These are phyloP conservation scores for Yamadazyma triangularis DNA, from an alignment of 1,139 yeast genomes.

Conservation along the genomic window DNA sequence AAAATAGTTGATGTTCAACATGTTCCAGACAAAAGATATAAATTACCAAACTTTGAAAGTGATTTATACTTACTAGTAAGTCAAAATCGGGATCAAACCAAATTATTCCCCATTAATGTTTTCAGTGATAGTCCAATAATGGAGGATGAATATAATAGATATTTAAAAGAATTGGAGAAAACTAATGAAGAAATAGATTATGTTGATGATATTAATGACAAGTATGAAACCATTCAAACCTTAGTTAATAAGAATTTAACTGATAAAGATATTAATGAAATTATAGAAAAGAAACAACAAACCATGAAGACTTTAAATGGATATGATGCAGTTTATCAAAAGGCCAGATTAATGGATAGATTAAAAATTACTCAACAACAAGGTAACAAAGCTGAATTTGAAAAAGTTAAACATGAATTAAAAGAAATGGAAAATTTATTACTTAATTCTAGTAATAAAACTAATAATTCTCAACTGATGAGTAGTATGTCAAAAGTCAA, in stretches of 20 bases:
- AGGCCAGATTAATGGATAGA: conserved; percentile 69
- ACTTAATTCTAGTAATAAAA: conserved; percentile 18
- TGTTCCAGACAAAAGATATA: conserved; percentile 52
- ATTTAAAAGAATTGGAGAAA: conserved; percentile 55
- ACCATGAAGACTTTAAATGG: conserved; percentile 42
- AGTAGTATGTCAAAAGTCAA: conserved; percentile 59
- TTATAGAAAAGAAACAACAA: conserved; percentile 67
- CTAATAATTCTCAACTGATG: conserved; percentile 19
- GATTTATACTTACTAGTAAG: conserved; percentile 62
- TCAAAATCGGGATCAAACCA: conserved; percentile 63
- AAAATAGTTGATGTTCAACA: conserved; percentile 63
- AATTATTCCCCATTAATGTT: conserved; percentile 68
- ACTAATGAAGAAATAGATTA: conserved; percentile 62
- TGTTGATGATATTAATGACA: conserved; percentile 60
- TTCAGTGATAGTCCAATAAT: conserved; percentile 75
- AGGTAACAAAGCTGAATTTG: conserved; percentile 48
- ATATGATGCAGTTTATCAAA: conserved; percentile 74
- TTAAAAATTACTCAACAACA: conserved; percentile 73
- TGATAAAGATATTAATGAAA: conserved; percentile 71
- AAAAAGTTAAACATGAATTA: conserved; percentile 44
- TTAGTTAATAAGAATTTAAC: conserved; percentile 67
- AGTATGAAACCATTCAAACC: conserved; percentile 51
- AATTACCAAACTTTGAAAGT: conserved; percentile 49
- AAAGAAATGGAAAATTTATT: conserved; percentile 27
- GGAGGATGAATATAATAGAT: conserved; percentile 67